Percentiles rank a stretch among this genome's conserved stretches.
Evolutionary conservation across 2,329 filamentous ascomycete species (phyloP).

Genomic region (Aspergillus pseudoterreus): DNA sequence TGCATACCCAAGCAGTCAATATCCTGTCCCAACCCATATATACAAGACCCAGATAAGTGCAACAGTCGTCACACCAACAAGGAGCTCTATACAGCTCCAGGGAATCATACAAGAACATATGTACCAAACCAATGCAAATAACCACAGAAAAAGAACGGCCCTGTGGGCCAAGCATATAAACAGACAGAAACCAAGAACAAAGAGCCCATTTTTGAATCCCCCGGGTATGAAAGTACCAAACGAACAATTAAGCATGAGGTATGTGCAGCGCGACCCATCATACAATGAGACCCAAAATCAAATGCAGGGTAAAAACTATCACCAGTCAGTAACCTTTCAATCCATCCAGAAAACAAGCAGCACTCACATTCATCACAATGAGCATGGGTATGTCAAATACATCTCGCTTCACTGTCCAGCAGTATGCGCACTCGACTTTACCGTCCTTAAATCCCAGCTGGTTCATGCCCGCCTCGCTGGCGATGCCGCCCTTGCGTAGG

Average conservation of each 20-base stretch:
- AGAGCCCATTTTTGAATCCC: constrained; percentile 2
- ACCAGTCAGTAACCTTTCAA: constrained; percentile 10
- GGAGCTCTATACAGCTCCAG: not conserved
- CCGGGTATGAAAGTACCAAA: constrained; percentile 1
- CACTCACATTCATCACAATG: constrained; percentile 94
- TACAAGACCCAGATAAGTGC: not conserved
- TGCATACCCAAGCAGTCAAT: not conserved
- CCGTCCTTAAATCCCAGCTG: constrained; percentile 77
- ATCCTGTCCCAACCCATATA: not conserved
- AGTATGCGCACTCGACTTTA: constrained; percentile 91
- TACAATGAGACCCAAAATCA: constrained; percentile 23
- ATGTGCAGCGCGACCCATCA: constrained; percentile 1
- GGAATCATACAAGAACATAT: not conserved
- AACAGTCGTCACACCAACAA: not conserved
- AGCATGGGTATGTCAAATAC: constrained; percentile 98
- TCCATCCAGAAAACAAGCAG: not conserved
- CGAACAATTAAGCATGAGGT: not conserved
- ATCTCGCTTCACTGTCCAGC: constrained; percentile 94
- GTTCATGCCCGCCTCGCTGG: constrained; percentile 65
- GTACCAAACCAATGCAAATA: not conserved
- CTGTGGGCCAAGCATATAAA: not conserved
- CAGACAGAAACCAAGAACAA: not conserved
- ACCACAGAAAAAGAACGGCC: not conserved
- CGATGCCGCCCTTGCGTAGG: constrained; percentile 44
- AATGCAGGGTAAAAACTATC: constrained; percentile 45